Evolutionary conservation across 768 basidiomycete species (phyloP).

Genomic region (Hygrocybe coccinea): DNA sequence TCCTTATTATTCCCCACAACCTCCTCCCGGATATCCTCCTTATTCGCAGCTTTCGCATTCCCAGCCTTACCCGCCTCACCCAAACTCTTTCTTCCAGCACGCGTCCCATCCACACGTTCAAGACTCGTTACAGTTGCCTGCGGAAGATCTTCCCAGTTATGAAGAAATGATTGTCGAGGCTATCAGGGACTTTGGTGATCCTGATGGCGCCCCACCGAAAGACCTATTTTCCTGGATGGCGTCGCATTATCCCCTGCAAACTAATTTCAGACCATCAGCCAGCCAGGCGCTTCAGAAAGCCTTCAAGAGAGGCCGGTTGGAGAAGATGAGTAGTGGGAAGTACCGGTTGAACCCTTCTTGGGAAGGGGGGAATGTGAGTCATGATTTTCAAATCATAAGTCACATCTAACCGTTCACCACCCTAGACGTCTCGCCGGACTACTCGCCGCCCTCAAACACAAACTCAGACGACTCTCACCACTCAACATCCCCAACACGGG

Average conservation of each 20-base stretch:
- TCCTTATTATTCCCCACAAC: slow-evolving; percentile 56
- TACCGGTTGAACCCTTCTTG: slow-evolving; percentile 72
- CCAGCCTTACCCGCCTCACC: slow-evolving; percentile 25
- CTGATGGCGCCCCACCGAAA: slow-evolving; percentile 80
- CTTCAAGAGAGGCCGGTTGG: slow-evolving; percentile 72
- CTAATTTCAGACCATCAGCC: slow-evolving; percentile 86
- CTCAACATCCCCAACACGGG: slow-evolving; percentile 17
- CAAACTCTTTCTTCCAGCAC: slow-evolving; percentile 13
- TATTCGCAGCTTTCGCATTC: slow-evolving; percentile 16
- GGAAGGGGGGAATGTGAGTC: slow-evolving; percentile 76
- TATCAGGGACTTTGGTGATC: slow-evolving; percentile 56
- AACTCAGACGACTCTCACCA: slow-evolving; percentile 16
- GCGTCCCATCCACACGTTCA: slow-evolving; percentile 16
- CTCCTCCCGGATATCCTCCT: slow-evolving; percentile 23
- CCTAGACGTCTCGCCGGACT: slow-evolving; percentile 69
- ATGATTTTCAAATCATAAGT: not conserved
- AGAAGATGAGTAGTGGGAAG: slow-evolving; percentile 67
- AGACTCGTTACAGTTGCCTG: slow-evolving; percentile 14
- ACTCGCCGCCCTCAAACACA: slow-evolving; percentile 76
- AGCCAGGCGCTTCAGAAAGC: slow-evolving; percentile 88
- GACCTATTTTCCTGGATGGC: slow-evolving; percentile 83
- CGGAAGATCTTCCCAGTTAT: slow-evolving; percentile 72
- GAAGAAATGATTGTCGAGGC: slow-evolving; percentile 91
- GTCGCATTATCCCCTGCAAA: slow-evolving; percentile 71
- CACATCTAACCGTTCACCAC: slow-evolving; percentile 3